Evolutionary conservation across 2,329 filamentous ascomycete genomes (phyloP), one percentile per base, ranked within the genome.

Genomic region (Fusarium redolens): DNA sequence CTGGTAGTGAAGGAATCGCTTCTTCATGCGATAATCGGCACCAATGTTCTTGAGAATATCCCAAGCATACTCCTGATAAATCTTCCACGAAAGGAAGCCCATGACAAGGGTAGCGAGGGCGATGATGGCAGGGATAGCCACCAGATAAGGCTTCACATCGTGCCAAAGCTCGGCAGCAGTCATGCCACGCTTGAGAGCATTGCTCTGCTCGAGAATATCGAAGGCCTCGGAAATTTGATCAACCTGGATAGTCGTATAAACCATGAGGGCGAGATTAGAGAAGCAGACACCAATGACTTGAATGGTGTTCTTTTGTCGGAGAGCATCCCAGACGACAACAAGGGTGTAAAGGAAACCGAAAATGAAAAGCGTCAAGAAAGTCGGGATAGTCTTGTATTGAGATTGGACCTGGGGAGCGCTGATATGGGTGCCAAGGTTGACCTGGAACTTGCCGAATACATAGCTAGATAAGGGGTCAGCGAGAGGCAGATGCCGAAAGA

Each of bases 31-130:
- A 80, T 98, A 90, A 85, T 99, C 96, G 57, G 96, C 96, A 79
- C 95, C 97, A 80, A 99, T 99, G 82, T 97, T 95, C 87, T 99
- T 99, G 84, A 99, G 95, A 79, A 99, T 99, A 65, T 96, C 96
- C 96, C 96, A 99, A 15, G 96, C 96, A 83, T 99, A 99, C 82
- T 98, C 96, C 79, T 97, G 95, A 81, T 99, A 98, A 37, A 99
- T 88, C 85, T 97, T 98, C 93, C 95, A 98, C 4, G 96, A 91
- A 57, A 95, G 86, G 70, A 94, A 92, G 18, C 87, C 87, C 87
- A 98, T 91, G 59, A 90, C 79, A 10, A 95, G 72, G 5, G 93
- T 96, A 35, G 90, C 90, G 35, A 97, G 83, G 2, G 90, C 94
- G 73, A 98, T 92, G 65, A 99, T 89, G 76, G 89, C 91, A 1